A percentile compares a stretch with the other conserved stretches of the same genome.
These are phyloP conservation scores for Apiotrichum mycotoxinovorans DNA, from an alignment of 1,284 basidiomycete species.

Conservation along the genomic window DNA sequence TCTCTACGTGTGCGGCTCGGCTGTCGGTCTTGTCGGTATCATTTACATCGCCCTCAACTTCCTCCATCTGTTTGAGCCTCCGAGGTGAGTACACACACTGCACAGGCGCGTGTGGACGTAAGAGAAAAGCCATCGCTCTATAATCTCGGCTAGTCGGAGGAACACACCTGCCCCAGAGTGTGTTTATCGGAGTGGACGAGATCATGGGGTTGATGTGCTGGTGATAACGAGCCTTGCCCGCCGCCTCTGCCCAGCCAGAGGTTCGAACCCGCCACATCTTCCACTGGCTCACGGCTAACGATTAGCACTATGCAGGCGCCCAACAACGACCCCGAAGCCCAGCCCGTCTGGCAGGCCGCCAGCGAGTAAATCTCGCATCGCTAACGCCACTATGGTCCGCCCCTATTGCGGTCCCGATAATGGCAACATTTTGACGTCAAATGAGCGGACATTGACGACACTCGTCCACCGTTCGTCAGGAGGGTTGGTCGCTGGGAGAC, in stretches of 20 bases:
- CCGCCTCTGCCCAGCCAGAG: neutral
- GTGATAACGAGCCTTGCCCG: too few relatives aligned
- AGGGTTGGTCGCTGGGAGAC: too few relatives aligned
- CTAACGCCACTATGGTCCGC: too few relatives aligned
- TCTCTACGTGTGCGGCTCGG: slow-evolving; percentile 46
- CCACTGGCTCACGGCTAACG: neutral
- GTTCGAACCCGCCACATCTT: too few relatives aligned
- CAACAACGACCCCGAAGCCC: slow-evolving; percentile 29
- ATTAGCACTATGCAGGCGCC: slow-evolving; percentile 39
- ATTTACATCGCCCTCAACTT: slow-evolving; percentile 46
- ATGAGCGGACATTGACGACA: too few relatives aligned
- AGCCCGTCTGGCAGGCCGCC: slow-evolving; percentile 41
- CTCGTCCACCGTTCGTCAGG: too few relatives aligned
- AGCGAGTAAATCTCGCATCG: slow-evolving; percentile 36
- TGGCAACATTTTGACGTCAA: too few relatives aligned
- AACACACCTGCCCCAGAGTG: neutral
- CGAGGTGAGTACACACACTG: slow-evolving; percentile 36
- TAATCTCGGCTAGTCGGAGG: too few relatives aligned
- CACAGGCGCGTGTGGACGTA: neutral
- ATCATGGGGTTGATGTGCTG: too few relatives aligned
- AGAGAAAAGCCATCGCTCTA: too few relatives aligned
- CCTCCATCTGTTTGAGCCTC: slow-evolving; percentile 43
- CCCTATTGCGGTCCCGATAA: too few relatives aligned
- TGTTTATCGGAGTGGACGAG: too few relatives aligned
- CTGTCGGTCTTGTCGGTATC: slow-evolving; percentile 43